Evolutionary conservation across 352 stramenopile genomes (phyloP), one percentile per base, ranked within the genome.

Genomic region (Blastocystis hominis): DNA sequence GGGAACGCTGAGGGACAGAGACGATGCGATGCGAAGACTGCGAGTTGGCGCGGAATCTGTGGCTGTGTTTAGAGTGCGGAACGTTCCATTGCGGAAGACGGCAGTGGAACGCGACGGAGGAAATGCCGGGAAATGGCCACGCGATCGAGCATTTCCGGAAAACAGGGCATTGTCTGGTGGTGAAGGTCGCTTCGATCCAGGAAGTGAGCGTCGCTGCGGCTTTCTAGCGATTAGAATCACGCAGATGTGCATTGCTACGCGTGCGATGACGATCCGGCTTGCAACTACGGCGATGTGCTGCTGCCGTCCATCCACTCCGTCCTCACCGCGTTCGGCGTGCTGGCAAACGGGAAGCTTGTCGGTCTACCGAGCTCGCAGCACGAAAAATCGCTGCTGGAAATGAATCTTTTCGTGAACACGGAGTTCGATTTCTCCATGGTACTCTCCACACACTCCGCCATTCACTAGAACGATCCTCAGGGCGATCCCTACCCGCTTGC

Each of bases 381-480:
- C 54, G 96, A 98, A 88, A 98, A 98, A 92, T 97, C 95, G 15
- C 97, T 98, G 90, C 93, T 95, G 56, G 97, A 99, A 90, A 90
- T 99, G 64, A 95, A 98, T 89, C 91, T 97, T 1, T 95, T 98
- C 72, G 90, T 98, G 15, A 99, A 99, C 92, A 93, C 96, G 75
- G 97, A 93, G 34, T 98, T 98, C 91, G 96, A 97, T 89, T 98
- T 98, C 91, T 94, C 97, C 88, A 93, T 93, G 1, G 72, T 66
- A 53, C 9, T 15, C 4, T 4, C 24, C 9, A 6, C 5, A 13
- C 4, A 42, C 34, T 44, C 0, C 20, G 9, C 13, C 62, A 38
- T 54, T 24, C 7, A 34, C 42, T 46, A 84, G 72, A 98, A 98
- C 77, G 98, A 95, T n/a, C 96, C 98, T 90, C 93, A 93, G 17